phyloP scores from a whole-genome alignment of 164 flowering plant genomes.

The Nymphaea colorata region DNA sequence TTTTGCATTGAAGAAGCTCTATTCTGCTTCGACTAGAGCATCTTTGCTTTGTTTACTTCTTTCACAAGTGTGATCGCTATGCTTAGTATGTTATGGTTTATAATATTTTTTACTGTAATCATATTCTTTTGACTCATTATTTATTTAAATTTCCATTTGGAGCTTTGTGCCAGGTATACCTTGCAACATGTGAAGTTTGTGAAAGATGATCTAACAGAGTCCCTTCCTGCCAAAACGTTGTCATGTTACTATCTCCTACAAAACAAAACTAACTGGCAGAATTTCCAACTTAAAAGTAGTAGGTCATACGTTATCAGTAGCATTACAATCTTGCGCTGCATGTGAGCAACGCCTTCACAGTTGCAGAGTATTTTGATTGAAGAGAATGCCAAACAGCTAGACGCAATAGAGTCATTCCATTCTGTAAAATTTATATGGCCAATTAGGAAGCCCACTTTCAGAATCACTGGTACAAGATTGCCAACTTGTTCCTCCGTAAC shows the following conservation, averaged over 20 bases:
- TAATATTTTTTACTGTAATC: no score
- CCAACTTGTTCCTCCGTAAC: background rate
- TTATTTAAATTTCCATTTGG: no score
- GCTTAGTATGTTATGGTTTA: no score
- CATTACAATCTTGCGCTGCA: slow-evolving; percentile 81
- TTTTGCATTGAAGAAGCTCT: no score
- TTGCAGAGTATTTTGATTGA: slow-evolving; percentile 46
- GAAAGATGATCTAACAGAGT: slow-evolving; percentile 80
- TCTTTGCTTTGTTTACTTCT: no score
- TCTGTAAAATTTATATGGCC: slow-evolving; percentile 29
- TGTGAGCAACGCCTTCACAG: slow-evolving; percentile 73
- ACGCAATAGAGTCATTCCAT: slow-evolving; percentile 97
- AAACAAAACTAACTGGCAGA: background rate
- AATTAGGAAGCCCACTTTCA: background rate
- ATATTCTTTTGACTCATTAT: no score
- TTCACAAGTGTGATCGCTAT: no score
- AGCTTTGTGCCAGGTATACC: no score
- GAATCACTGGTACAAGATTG: background rate
- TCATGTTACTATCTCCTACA: background rate
- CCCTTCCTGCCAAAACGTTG: slow-evolving; percentile 48
- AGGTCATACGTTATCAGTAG: slow-evolving; percentile 54
- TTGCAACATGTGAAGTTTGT: slow-evolving; percentile 27
- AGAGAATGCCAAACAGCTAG: slow-evolving; percentile 93
- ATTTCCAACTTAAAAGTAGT: background rate
- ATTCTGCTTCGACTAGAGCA: no score